These are phyloP conservation scores for Croton setiger DNA, from an alignment of 441 rosid species.

Conservation along the genomic window DNA sequence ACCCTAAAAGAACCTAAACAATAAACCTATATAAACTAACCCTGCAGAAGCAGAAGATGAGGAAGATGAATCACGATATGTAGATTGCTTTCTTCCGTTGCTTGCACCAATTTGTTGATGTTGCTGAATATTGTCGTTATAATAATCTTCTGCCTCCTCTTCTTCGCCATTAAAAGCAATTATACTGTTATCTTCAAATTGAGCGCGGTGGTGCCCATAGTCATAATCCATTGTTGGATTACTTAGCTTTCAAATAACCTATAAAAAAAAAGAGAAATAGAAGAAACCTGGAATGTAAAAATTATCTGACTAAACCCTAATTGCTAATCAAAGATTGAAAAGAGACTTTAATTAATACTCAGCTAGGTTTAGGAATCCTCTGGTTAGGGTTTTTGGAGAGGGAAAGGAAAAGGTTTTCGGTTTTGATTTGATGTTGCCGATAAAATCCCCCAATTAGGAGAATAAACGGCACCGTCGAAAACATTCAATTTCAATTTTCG, in stretches of 20 bases:
- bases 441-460: neutral
- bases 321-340: neutral
- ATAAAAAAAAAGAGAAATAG: neutral
- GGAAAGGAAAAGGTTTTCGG: neutral
- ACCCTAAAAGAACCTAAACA: slow-evolving; percentile 11
- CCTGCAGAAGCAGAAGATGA: slow-evolving; percentile 22
- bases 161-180: slow-evolving; percentile 15
- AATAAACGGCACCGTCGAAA: slow-evolving; percentile 4
- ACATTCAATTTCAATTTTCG: neutral
- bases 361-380: neutral
- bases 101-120: slow-evolving; percentile 7
- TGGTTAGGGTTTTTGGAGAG: slow-evolving; percentile 10
- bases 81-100: slow-evolving; percentile 18
- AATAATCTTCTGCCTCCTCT: neutral
- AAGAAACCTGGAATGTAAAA: neutral
- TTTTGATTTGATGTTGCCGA: slow-evolving; percentile 10
- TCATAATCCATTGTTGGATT: slow-evolving; percentile 26
- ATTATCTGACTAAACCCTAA: neutral
- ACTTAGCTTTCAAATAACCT: slow-evolving; percentile 7
- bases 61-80: slow-evolving; percentile 13
- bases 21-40: slow-evolving; percentile 24
- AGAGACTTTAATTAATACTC: neutral
- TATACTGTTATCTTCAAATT: slow-evolving; percentile 9
- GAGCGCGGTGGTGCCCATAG: slow-evolving; percentile 16
- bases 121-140: neutral